A percentile compares a stretch with the other conserved stretches of the same genome.
Conservation (phyloP, 208 protist genomes). For the Acanthamoeba healyi region DNA sequence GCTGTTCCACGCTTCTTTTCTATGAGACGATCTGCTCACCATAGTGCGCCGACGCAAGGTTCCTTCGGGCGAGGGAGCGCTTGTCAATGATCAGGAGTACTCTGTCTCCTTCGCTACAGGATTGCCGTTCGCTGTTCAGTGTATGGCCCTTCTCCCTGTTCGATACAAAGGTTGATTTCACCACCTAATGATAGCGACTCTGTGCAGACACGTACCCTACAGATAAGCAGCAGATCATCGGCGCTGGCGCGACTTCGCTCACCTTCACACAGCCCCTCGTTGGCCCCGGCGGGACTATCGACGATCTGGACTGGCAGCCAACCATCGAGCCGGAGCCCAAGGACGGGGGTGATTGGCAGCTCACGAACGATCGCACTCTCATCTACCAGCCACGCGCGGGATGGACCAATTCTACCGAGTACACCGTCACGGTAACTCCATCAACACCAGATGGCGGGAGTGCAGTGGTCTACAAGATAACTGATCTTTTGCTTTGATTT, state of each 20-base stretch:
- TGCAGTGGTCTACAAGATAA: no score
- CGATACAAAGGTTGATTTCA: background rate
- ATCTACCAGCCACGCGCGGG: background rate
- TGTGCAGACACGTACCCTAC: background rate
- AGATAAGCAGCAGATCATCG: background rate
- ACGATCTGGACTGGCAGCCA: conserved; percentile 3
- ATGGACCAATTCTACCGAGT: conserved; percentile 46
- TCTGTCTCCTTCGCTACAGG: background rate
- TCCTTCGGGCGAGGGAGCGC: conserved; percentile 64
- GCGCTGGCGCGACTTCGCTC: background rate
- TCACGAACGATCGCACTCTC: background rate
- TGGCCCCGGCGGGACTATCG: background rate
- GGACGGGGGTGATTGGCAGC: conserved; percentile 14
- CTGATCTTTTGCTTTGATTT: no score
- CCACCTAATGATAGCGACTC: background rate
- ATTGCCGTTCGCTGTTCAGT: background rate
- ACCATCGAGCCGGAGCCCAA: background rate
- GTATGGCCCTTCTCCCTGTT: background rate
- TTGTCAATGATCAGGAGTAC: conserved; percentile 29
- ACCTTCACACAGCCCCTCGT: conserved; percentile 38
- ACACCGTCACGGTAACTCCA: conserved; percentile 49
- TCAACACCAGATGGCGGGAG: background rate
- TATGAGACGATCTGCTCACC: background rate
- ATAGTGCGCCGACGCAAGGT: background rate
- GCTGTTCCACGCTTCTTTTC: background rate